phyloP scores from a whole-genome alignment of 768 basidiomycete species.

The Leccinum sublutescens region DNA sequence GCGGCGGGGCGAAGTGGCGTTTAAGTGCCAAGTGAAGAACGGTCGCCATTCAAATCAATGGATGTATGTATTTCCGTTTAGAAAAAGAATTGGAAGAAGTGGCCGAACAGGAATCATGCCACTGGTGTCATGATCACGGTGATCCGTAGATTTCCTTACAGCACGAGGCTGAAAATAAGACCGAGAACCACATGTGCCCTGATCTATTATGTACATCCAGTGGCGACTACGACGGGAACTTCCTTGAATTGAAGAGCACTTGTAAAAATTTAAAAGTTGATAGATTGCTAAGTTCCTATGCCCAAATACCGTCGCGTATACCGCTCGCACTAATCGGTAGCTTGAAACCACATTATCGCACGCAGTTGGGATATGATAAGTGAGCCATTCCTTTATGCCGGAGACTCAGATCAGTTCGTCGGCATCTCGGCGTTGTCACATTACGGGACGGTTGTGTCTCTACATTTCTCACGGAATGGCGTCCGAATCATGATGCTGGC shows the following conservation, averaged over 20 bases:
- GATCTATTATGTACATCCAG: not conserved
- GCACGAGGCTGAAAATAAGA: not conserved
- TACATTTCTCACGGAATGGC: not conserved
- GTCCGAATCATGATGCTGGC: not conserved
- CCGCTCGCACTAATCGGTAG: not conserved
- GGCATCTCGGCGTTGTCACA: not conserved
- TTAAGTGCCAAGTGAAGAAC: not conserved
- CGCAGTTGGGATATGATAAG: not conserved
- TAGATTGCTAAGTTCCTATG: not conserved
- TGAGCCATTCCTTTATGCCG: not conserved
- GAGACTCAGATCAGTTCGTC: not conserved
- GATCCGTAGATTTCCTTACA: not conserved
- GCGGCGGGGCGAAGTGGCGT: slow-evolving; percentile 65
- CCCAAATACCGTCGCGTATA: not conserved
- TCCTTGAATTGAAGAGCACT: not conserved
- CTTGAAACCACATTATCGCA: not conserved
- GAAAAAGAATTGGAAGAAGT: not conserved
- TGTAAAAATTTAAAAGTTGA: too few relatives aligned
- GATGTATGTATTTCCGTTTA: not conserved
- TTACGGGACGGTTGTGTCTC: not conserved
- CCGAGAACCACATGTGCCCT: not conserved
- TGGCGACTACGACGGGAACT: not conserved
- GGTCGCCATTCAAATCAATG: not conserved
- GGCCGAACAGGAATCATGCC: not conserved
- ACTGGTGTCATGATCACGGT: not conserved